A percentile compares a stretch with the other conserved stretches of the same genome.
Evolutionary conservation across 106 monocot genomes (phyloP).

Genomic region (Cymbidium sinense): DNA sequence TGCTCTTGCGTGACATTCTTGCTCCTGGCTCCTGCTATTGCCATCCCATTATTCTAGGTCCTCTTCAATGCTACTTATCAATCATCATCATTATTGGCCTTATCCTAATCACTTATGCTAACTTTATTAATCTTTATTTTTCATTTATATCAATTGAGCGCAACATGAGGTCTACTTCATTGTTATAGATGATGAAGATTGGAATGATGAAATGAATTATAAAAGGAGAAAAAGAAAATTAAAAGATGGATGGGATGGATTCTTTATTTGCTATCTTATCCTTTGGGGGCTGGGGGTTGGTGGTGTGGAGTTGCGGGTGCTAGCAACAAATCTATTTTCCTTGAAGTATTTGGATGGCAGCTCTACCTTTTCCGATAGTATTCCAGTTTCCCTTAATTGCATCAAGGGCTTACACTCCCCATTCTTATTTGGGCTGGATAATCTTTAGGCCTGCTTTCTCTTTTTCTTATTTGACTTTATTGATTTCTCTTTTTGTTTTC

Average conservation of each 20-base stretch:
- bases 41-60: background rate
- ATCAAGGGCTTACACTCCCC: too few relatives aligned
- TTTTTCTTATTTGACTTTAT: too few relatives aligned
- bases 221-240: background rate
- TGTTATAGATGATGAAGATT: background rate
- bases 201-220: background rate
- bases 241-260: background rate
- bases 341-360: too few relatives aligned
- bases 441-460: too few relatives aligned
- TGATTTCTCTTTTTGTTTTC: too few relatives aligned
- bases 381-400: too few relatives aligned
- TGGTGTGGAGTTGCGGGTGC: too few relatives aligned
- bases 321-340: too few relatives aligned
- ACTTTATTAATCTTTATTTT: background rate
- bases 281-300: background rate
- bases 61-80: background rate
- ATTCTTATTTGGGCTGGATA: too few relatives aligned
- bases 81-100: background rate
- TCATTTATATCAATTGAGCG: background rate
- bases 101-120: background rate
- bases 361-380: too few relatives aligned
- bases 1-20: too few relatives aligned
- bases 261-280: background rate
- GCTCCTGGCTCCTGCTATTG: background rate
- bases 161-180: background rate